Conservation (phyloP, 2,329 filamentous ascomycete genomes). For the Botryotinia narcissicola region DNA sequence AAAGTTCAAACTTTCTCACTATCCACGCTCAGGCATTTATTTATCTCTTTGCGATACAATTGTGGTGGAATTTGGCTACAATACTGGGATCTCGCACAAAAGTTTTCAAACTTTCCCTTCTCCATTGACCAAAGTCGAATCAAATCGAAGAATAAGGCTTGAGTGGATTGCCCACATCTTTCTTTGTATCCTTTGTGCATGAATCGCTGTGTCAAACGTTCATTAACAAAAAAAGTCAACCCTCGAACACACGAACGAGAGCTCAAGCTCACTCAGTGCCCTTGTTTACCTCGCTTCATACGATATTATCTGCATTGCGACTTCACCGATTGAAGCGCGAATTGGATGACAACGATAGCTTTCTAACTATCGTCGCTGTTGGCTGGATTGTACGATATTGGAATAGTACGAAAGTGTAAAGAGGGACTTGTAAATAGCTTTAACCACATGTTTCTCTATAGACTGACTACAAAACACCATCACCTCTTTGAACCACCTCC, state of each 20-base stretch:
- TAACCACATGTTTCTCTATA: background rate
- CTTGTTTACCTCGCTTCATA: background rate
- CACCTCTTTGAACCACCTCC: background rate
- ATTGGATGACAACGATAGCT: slow-evolving; percentile 3
- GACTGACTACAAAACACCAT: background rate
- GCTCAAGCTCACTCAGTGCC: background rate
- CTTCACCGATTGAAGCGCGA: slow-evolving; percentile 10
- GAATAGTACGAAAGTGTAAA: slow-evolving; percentile 6
- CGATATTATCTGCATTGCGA: background rate
- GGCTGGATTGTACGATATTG: background rate
- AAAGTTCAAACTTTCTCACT: background rate
- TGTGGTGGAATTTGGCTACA: background rate
- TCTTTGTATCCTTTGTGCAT: slow-evolving; percentile 10
- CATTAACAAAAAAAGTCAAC: background rate
- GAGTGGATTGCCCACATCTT: background rate
- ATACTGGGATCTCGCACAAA: background rate
- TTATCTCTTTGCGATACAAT: background rate
- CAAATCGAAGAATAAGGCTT: background rate
- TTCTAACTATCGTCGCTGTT: background rate
- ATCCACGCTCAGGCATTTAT: slow-evolving; percentile 5
- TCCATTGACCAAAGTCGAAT: background rate
- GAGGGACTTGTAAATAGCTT: background rate
- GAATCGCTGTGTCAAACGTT: background rate
- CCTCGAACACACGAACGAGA: background rate
- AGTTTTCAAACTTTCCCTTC: background rate